Evolutionary conservation across 441 rosid genomes (phyloP), one percentile per base, ranked within the genome.

Genomic region (Theobroma grandiflorum): DNA sequence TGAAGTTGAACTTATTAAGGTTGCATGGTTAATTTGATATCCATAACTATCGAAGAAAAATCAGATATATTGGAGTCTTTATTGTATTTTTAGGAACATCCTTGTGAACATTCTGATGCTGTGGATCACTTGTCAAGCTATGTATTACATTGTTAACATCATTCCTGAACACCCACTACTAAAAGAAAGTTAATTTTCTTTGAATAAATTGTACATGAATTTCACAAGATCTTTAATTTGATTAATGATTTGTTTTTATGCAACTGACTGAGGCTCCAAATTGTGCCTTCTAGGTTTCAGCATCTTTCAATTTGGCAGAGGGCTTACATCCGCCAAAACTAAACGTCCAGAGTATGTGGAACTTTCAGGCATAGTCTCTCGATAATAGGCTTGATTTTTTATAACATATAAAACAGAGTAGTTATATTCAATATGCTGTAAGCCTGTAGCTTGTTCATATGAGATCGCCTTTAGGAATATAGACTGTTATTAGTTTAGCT

Each of bases 271-370:
- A 43, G 61, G 73, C 31, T 66, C 53, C 12, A 20, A 35, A 22
- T 3, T 64, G 31, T 66, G 1, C 59, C 1, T 68, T 42, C 6
- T 20, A 87, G 86, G 81, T 85, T 78, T 85, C 68, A n/a, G 85
- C 88, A 16, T 42, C 79, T 63, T 75, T 78, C 74, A 79, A 78
- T 43, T 59, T 82, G 80, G 84, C 80, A 45, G 83, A 82, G 67
- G 87, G 84, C 35, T 55, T 83, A 18, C 40, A 67, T 65, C 58
- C 53, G 55, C 90, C 90, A 61, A 76, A 81, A 55, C 18, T 80
- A 55, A 72, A 75, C 16, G 84, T 79, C 6, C 82, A 83, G 85
- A 83, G 84, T 75, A 80, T 79, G 2, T 85, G 85, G 85, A 81
- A 82, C 78, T 83, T 82, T 62, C 83, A 82, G 76, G 61, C 82